Evolutionary conservation across 1,284 basidiomycete genomes (phyloP), one percentile per base, ranked within the genome.

Genomic region (Bjerkandera adusta): DNA sequence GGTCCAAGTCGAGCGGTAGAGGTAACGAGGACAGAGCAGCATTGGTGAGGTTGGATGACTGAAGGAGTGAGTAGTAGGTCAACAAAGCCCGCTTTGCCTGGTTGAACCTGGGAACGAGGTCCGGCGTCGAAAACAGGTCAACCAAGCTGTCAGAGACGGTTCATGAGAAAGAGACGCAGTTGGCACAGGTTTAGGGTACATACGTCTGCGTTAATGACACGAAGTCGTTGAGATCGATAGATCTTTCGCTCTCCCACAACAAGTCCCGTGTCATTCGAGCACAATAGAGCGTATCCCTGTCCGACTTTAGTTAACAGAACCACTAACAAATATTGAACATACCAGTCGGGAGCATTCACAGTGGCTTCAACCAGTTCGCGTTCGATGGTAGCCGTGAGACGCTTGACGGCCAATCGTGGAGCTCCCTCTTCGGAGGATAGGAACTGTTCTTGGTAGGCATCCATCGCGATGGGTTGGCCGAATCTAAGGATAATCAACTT

Each of bases 331-430:
- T 30, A 25, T 29, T 38, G 20, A 13, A 70, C 77, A 54, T 61
- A 92, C 95, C 95, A 98, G 64, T 97, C 90, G 22, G 90, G 86
- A 7, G 92, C 90, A 63, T 98, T 97, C 54, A 98, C 81, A 2
- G 90, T 97, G 38, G 85, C 71, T 60, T 83, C 80, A 29, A 84
- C 66, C 53, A 98, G 70, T 57, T 84, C 82, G 8, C 65, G 64
- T 65, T 89, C 84, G 45, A 97, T 84, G 26, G 73, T 68, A 48
- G 77, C 78, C 13, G 94, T 96, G 47, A 98, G 72, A 41, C 81
- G 75, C 68, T 97, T 96, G 49, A 92, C 95, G n/a, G 92, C 91
- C 47, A 76, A 68, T 46, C 91, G 84, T 44, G 83, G 73, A 2
- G 77, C 79, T 5, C 82, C 85, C 54, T 92, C 88, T 22, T 71